Evolutionary conservation across 352 stramenopile genomes (phyloP).

Genomic region (Phytophthora citricola): DNA sequence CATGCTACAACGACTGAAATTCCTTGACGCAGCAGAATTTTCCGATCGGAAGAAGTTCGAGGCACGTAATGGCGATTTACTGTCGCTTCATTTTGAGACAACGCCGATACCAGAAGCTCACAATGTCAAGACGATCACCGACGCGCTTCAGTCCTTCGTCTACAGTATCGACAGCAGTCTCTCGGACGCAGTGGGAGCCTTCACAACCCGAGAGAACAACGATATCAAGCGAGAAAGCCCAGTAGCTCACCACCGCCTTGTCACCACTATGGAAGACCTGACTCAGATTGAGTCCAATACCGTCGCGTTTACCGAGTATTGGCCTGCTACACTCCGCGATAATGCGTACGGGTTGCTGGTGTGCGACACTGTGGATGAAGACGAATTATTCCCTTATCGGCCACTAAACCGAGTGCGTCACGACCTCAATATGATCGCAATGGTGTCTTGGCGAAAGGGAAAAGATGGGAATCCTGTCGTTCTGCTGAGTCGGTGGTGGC

Average conservation of each 20-base stretch:
- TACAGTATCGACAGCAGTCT: constrained; percentile 47
- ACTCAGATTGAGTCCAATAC: constrained; percentile 42
- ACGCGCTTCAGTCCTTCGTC: not conserved
- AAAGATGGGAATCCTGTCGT: constrained; percentile 15
- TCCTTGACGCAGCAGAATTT: not conserved
- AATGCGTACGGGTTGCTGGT: constrained; percentile 31
- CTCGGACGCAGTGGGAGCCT: constrained; percentile 40
- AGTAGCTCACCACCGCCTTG: constrained; percentile 39
- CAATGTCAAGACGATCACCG: not conserved
- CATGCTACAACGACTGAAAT: not conserved
- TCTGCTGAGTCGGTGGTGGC: constrained; percentile 27
- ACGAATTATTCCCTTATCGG: constrained; percentile 48
- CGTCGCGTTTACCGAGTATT: constrained; percentile 40
- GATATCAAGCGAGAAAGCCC: constrained; percentile 21
- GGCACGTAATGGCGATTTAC: not conserved
- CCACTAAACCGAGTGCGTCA: constrained; percentile 32
- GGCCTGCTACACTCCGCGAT: not conserved
- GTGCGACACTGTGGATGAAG: constrained; percentile 42
- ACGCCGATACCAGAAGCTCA: not conserved
- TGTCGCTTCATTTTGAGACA: not conserved
- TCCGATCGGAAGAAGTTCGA: not conserved
- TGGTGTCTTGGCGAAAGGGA: constrained; percentile 8
- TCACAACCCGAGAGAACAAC: constrained; percentile 54
- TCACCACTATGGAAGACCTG: constrained; percentile 28
- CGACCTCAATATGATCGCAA: constrained; percentile 30